Percentiles rank a stretch among this genome's conserved stretches.
Evolutionary conservation across 345 rosid genomes (phyloP).

Genomic region (Boechera divaricarpa): DNA sequence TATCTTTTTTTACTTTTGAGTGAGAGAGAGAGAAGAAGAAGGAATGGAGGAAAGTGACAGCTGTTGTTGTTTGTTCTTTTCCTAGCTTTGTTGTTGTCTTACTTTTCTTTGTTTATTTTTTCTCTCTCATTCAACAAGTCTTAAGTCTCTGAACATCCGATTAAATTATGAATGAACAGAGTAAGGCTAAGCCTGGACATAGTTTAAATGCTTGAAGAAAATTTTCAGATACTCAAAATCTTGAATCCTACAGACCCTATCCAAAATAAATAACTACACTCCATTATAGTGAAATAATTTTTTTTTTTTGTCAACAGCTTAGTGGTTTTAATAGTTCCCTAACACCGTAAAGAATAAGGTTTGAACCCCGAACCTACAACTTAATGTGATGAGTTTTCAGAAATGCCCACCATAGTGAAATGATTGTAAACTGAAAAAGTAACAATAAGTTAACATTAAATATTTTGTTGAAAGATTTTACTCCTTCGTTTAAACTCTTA

Average conservation of each 20-base stretch:
- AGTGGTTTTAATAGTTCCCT: too few species aligned
- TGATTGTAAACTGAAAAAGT: not conserved
- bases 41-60: conserved; percentile 35
- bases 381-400: too few species aligned
- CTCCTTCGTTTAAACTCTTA: too few species aligned
- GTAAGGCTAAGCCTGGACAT: not conserved
- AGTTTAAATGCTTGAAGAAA: not conserved
- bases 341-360: too few species aligned
- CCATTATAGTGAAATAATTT: not conserved
- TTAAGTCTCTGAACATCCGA: conserved; percentile 26
- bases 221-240: not conserved
- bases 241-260: not conserved
- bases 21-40: conserved; percentile 4
- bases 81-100: conserved; percentile 7
- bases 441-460: too few species aligned
- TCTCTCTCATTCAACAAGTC: conserved; percentile 26
- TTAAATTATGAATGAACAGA: conserved; percentile 31
- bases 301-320: too few species aligned
- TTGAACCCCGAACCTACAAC: too few species aligned
- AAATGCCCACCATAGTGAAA: too few species aligned
- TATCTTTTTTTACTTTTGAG: conserved; percentile 25
- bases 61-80: conserved; percentile 43
- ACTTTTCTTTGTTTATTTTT: not conserved
- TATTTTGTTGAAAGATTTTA: too few species aligned
- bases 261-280: not conserved